Base-by-base conservation (phyloP, 2,329 filamentous ascomycete species). In the Rhynchosporium agropyri region DNA sequence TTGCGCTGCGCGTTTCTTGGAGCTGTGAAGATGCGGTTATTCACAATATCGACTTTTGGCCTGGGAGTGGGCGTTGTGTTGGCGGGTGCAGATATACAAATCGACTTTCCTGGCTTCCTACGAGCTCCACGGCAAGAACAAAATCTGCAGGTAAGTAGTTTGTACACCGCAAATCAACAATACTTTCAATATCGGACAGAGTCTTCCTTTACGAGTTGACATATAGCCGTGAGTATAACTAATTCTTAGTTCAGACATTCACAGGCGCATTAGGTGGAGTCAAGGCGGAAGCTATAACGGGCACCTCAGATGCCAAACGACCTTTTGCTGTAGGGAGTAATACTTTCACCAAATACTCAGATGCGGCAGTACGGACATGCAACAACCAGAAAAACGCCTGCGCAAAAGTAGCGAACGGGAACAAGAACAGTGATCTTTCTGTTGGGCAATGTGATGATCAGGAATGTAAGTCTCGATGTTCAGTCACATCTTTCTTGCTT, bases 321-420 rank as follows among this genome's bases (percentile, higher is more conserved):
- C 68, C 67, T 1, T 70, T 67, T 36, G 49, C 58, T 4, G 65
- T 67, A 4, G 61, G 60, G 26, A 60, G 58, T 6, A 26, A 64
- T 46, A 70, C 67, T 2, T 70, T 70, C 45, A 53, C 65, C 2
- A 56, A 60, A 29, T 68, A 66, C 57, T 5, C 26, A 4, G 29
- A 46, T 20, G 68, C 68, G 7, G 63, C 58, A 3, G 45, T 60
- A 20, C 12, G 68, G 9, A 58, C 61, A n/a, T 69, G 68, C 28
- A 60, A 62, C 42, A 65, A 64, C 33, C 68, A 70, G 50, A 53
- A 67, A 28, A 70, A 67, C 49, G 51, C 60, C 9, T 70, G 68
- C 57, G 62, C 67, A 12, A 26, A 59, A 12, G 28, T 65, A 15
- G 64, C 65, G 10, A 69, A 69, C 45, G 48, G 45, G 26, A 38